phyloP scores from a whole-genome alignment of 768 basidiomycete species.

The Kwoniella dejecticola region DNA sequence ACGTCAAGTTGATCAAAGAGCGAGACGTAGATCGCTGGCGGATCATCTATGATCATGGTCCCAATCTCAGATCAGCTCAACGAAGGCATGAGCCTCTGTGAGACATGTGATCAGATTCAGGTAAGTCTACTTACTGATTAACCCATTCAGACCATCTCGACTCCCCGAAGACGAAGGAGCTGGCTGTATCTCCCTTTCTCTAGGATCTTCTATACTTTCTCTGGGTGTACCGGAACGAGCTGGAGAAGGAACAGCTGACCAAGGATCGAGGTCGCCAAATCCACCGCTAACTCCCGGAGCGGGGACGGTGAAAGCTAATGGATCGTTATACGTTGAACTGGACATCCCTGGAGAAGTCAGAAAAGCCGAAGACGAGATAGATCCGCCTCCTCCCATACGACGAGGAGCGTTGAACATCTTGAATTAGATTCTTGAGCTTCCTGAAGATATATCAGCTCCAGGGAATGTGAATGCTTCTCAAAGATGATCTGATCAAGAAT shows the following conservation, averaged over 20 bases:
- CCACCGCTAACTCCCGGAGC: slow-evolving; percentile 21
- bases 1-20: slow-evolving; percentile 75
- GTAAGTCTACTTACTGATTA: slow-evolving; percentile 38
- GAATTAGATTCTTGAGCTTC: background rate
- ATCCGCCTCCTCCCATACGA: slow-evolving; percentile 20
- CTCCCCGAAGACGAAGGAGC: background rate
- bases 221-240: slow-evolving; percentile 39
- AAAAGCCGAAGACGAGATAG: slow-evolving; percentile 37
- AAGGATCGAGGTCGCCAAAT: slow-evolving; percentile 55
- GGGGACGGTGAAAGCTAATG: slow-evolving; percentile 40
- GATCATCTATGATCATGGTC: slow-evolving; percentile 73
- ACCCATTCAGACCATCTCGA: slow-evolving; percentile 23
- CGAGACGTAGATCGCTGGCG: slow-evolving; percentile 73
- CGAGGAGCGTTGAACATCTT: slow-evolving; percentile 51
- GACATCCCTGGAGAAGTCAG: slow-evolving; percentile 24
- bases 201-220: slow-evolving; percentile 20
- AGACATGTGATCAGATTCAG: no score
- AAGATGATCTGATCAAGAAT: no score
- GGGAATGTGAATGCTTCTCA: no score
- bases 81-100: no score
- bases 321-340: slow-evolving; percentile 32
- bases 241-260: slow-evolving; percentile 52
- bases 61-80: no score
- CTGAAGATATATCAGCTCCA: no score
- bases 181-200: slow-evolving; percentile 20